Evolutionary conservation across 2,329 filamentous ascomycete genomes (phyloP), one percentile per base, ranked within the genome.

Genomic region (Celoporthe dispersa): DNA sequence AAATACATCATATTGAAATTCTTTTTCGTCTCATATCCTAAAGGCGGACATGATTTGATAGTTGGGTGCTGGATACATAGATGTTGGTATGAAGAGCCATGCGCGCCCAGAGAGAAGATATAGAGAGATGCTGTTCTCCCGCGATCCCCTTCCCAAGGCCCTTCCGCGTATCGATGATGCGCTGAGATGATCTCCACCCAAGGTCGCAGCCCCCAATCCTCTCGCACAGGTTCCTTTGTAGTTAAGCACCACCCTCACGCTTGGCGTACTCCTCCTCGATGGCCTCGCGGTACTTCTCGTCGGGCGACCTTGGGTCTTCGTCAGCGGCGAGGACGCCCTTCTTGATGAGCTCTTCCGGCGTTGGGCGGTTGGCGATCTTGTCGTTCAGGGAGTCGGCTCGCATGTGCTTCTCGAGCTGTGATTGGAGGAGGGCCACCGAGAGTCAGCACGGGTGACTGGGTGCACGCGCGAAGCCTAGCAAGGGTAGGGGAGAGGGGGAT

Each of bases 321-420:
- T 88, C 89, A 25, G 71, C 66, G 35, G 55, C 57, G 73, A 98
- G 82, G 68, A 98, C 93, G 6, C 94, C 94, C 75, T 92, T 90
- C 76, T 92, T 90, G 70, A 97, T 85, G 73, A 97, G 84, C 65
- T 91, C 86, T 74, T 94, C 92, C 14, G 92, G 91, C 48, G 88
- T 85, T 1, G 94, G 94, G 28, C 94, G 87, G 75, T 91, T 87
- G 77, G 91, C 88, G 73, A 98, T 89, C 80, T 94, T 94, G 77
- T 97, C 94, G 80, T 97, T 96, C 72, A 98, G 86, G 68, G 87
- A 91, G 80, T 97, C 93, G 71, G 90, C 92, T 19, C 92, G 88
- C 94, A 98, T 97, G 80, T 94, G 91, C 79, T 91, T 94, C 80
- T 94, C 89, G 57, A 98, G 89, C 83, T 87, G 70, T 60, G 63